These are phyloP conservation scores for Lentinula sp. DNA, from an alignment of 768 basidiomycete species.

Conservation along the genomic window DNA sequence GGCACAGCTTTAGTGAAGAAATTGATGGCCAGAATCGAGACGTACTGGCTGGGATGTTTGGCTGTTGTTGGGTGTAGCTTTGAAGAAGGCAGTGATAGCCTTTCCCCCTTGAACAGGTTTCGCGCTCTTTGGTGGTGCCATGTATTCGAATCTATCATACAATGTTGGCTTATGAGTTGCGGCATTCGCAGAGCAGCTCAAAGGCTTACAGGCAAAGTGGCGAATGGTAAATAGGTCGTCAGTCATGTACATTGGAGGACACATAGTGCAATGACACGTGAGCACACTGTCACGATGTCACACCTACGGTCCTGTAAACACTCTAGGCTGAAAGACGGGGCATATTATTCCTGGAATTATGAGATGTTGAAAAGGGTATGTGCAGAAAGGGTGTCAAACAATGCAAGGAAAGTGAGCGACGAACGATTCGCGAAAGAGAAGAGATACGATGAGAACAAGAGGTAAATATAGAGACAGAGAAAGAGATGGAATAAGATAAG, in stretches of 20 bases:
- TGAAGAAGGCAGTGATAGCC: not conserved
- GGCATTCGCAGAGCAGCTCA: not conserved
- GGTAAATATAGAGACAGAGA: not conserved
- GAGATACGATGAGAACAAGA: not conserved
- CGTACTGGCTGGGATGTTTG: constrained; percentile 1
- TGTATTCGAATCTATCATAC: not conserved
- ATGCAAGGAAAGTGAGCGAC: not conserved
- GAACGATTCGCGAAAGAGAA: not conserved
- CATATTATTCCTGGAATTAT: not conserved
- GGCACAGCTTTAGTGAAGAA: not conserved
- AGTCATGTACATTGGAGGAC: no score
- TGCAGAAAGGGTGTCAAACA: not conserved
- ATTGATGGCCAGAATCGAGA: not conserved
- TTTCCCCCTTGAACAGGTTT: not conserved
- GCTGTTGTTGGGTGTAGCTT: not conserved
- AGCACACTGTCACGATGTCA: no score
- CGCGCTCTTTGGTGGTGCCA: not conserved
- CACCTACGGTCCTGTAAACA: not conserved
- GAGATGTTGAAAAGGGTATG: not conserved
- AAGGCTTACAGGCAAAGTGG: not conserved
- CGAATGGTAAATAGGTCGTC: no score
- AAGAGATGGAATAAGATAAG: not conserved
- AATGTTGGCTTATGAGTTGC: not conserved
- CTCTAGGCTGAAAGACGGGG: not conserved
- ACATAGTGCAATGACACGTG: no score